Conservation (phyloP, 2,329 filamentous ascomycete species). For the Botrytis byssoidea region DNA sequence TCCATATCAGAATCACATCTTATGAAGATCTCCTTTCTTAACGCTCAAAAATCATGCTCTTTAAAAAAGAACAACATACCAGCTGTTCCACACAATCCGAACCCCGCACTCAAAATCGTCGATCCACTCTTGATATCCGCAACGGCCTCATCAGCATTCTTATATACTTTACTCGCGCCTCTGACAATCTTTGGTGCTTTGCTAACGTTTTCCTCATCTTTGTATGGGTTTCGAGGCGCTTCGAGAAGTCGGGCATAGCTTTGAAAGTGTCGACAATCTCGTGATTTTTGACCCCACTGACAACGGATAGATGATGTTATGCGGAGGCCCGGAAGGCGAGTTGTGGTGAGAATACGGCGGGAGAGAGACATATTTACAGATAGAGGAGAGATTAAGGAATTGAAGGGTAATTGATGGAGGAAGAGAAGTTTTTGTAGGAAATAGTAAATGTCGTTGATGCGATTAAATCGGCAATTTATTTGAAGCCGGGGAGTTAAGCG, state of each 20-base stretch:
- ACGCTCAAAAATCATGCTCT: too few relatives aligned
- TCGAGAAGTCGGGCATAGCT: conserved; percentile 14
- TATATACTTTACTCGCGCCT: conserved; percentile 25
- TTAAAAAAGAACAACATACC: neutral
- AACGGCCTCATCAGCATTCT: conserved; percentile 25
- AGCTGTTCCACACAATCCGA: conserved; percentile 47
- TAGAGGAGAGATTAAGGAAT: neutral
- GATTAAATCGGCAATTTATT: conserved; percentile 4
- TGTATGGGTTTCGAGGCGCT: conserved; percentile 18
- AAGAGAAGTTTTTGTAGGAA: neutral
- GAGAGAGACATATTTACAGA: conserved; percentile 18
- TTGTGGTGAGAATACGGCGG: conserved; percentile 14
- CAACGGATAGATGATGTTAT: conserved; percentile 13
- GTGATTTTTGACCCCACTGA: conserved; percentile 16
- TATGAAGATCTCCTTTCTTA: neutral
- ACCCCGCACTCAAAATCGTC: conserved; percentile 71
- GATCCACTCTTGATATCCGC: conserved; percentile 51
- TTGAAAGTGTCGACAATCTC: conserved; percentile 19
- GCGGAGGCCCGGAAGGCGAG: conserved; percentile 9
- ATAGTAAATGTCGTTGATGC: neutral
- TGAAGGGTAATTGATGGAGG: neutral
- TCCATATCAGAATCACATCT: neutral
- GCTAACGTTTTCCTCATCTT: neutral
- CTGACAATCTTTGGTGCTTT: conserved; percentile 22
- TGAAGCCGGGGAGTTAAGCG: neutral